Evolutionary conservation across 768 basidiomycete species (phyloP), one percentile per base, ranked within the genome.

Genomic region (Boletus eberwhitei): DNA sequence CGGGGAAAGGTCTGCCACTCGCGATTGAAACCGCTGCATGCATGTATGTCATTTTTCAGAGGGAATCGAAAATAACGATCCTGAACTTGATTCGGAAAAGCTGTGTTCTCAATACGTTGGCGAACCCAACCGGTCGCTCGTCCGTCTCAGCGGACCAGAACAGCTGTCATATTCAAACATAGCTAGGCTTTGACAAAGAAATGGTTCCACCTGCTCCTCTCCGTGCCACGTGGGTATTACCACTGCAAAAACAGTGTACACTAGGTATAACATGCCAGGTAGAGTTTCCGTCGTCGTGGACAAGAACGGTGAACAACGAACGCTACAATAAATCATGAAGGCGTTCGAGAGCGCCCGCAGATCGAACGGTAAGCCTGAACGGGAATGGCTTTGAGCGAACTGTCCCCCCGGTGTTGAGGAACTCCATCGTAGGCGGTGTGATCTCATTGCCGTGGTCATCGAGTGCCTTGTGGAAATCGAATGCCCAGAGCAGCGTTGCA

Each of bases 401-500:
- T 2, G 50, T 55, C 9, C 37, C 54, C 11, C 54, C 54, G 2
- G 50, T 55, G 31, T 46, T 42, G 32, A 36, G n/a, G 39, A 56
- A 56, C 9, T 47, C 39, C 55, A 56, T 56, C 19, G 50, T 16
- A 35, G 55, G 19, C 7, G 55, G 55, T 6, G 56, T 54, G 31
- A 57, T 48, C 19, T 57, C 56, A 13, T 38, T 39, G 9, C 56
- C 48, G n/a, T 50, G 22, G 7, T 13, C 34, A 38, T 57, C 55
- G 2, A 53, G 26, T 19, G 22, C 54, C 50, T 56, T 52, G 44
- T 17, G 50, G 37, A 55, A 55, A 5, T 55, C 37, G 45, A 56
- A 56, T 16, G 55, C 55, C 55, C 44, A 53, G 5, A 56, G 39
- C 17, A 56, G 21, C 8, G 39, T 56, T 8, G 55, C 50, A 19